Evolutionary conservation across 805 yeast genomes (phyloP).

Genomic region (Saitoella complicata): DNA sequence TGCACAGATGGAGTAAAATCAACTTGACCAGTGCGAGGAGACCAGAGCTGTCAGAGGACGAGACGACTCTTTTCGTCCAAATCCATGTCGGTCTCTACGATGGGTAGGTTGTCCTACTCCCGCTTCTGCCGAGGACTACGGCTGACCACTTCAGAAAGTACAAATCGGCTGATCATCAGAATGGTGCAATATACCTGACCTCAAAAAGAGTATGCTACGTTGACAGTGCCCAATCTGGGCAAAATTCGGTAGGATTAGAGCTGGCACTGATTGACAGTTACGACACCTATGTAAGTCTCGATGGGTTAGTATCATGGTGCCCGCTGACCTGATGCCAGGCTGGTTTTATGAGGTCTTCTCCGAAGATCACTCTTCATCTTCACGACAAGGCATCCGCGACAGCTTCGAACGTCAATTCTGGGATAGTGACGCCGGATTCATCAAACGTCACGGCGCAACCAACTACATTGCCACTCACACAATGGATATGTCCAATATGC

Average conservation of each 20-base stretch:
- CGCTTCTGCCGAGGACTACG: background rate
- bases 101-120: constrained; percentile 21
- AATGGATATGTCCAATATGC: constrained; percentile 86
- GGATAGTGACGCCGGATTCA: constrained; percentile 4
- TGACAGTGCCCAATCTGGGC: constrained; percentile 30
- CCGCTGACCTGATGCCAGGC: constrained; percentile 9
- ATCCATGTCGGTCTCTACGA: constrained; percentile 60
- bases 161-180: constrained; percentile 46
- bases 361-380: constrained; percentile 41
- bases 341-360: constrained; percentile 60
- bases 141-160: constrained; percentile 25
- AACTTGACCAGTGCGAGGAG: constrained; percentile 20
- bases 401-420: background rate
- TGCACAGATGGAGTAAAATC: constrained; percentile 17
- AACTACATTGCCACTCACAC: constrained; percentile 14
- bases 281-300: constrained; percentile 23
- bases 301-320: constrained; percentile 2
- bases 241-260: constrained; percentile 32
- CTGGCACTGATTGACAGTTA: constrained; percentile 27
- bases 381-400: constrained; percentile 1
- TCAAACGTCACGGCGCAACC: constrained; percentile 3
- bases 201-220: constrained; percentile 57
- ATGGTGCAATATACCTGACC: constrained; percentile 69
- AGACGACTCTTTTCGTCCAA: constrained; percentile 37
- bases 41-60: constrained; percentile 24